phyloP scores from a whole-genome alignment of 129 eudicot species.

The Flaveria trinervia region DNA sequence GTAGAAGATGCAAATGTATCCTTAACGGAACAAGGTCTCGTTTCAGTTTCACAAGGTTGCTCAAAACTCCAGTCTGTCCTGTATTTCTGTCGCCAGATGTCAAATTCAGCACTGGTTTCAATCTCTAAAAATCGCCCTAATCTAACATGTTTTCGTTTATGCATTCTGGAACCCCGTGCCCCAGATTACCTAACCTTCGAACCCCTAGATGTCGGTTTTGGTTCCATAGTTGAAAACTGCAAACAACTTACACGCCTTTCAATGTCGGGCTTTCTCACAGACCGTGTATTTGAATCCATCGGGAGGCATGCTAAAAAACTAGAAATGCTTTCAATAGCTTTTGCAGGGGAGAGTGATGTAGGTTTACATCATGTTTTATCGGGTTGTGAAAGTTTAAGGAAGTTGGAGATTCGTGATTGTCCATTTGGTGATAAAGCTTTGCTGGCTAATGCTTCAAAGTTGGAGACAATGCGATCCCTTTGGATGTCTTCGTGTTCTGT shows the following conservation, averaged over 20 bases:
- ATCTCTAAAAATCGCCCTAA: constrained; percentile 83
- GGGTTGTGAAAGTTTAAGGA: constrained; percentile 87
- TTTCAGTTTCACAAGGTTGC: constrained; percentile 79
- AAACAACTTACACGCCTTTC: constrained; percentile 78
- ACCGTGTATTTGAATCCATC: constrained; percentile 74
- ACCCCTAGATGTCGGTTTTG: constrained; percentile 89
- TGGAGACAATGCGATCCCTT: constrained; percentile 99
- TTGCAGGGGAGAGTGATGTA: constrained; percentile 88
- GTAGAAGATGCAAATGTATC: constrained; percentile 69
- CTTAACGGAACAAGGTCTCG: constrained; percentile 86
- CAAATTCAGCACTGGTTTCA: constrained; percentile 72
- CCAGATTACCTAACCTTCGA: constrained; percentile 79
- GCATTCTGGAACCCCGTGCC: constrained; percentile 79
- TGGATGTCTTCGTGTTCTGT: constrained; percentile 98
- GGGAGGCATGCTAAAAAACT: constrained; percentile 80
- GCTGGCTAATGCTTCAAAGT: constrained; percentile 84
- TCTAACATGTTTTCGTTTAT: constrained; percentile 70
- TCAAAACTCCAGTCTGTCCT: constrained; percentile 84
- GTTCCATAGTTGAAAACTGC: constrained; percentile 82
- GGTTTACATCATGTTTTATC: constrained; percentile 84
- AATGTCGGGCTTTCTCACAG: constrained; percentile 77
- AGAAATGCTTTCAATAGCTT: constrained; percentile 94
- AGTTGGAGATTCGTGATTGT: constrained; percentile 92
- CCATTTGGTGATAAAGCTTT: constrained; percentile 96
- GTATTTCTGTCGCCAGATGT: constrained; percentile 90